Evolutionary conservation across 169 alveolate genomes (phyloP).

Genomic region (Plasmodium blacklocki): DNA sequence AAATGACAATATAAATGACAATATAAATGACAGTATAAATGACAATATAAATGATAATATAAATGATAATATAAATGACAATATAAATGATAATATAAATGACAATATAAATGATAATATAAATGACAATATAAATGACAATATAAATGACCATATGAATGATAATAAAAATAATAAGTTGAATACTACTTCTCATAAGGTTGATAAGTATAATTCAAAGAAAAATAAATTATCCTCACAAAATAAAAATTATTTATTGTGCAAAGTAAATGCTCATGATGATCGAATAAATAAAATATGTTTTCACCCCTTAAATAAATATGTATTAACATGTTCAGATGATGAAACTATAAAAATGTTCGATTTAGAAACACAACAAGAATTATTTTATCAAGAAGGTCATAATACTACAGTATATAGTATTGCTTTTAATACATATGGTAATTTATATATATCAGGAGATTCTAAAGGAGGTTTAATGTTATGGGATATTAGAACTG

Average conservation of each 20-base stretch:
- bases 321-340: conserved; percentile 79
- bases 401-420: conserved; percentile 82
- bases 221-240: not conserved
- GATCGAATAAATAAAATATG: conserved; percentile 81
- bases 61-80: not conserved
- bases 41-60: not conserved
- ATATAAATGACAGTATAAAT: not conserved
- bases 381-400: conserved; percentile 86
- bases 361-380: conserved; percentile 80
- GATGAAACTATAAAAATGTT: conserved; percentile 85
- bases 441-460: conserved; percentile 84
- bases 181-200: conserved; percentile 3
- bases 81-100: not conserved
- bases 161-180: not conserved
- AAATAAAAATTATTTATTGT: conserved; percentile 43
- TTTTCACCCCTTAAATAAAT: conserved; percentile 82
- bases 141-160: not conserved
- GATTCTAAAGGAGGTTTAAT: conserved; percentile 84
- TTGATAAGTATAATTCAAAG: not conserved
- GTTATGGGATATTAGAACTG: conserved; percentile 85
- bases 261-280: conserved; percentile 80
- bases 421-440: conserved; percentile 83
- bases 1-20: not conserved
- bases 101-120: not conserved
- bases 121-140: not conserved